phyloP scores from a whole-genome alignment of 2,329 filamentous ascomycete genomes.

The Neopestalotiopsis clavispora region DNA sequence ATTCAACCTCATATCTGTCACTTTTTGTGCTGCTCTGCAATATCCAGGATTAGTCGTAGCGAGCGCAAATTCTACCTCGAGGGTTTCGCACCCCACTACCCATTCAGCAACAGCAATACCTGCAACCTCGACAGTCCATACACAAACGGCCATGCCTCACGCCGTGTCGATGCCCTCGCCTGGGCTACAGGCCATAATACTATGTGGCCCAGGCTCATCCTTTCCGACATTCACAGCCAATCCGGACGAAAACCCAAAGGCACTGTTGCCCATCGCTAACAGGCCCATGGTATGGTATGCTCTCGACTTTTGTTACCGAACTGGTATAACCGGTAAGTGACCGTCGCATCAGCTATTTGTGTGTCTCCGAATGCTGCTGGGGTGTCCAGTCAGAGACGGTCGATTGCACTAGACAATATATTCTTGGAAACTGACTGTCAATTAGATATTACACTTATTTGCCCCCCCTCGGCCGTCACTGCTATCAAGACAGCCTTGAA shows the following conservation, averaged over 20 bases:
- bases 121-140: conserved; percentile 7
- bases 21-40: background rate
- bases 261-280: conserved; percentile 81
- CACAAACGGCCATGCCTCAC: conserved; percentile 67
- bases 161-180: conserved; percentile 74
- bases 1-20: background rate
- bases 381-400: background rate
- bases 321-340: conserved; percentile 72
- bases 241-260: conserved; percentile 81
- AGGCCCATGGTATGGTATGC: conserved; percentile 91
- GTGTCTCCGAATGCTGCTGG: background rate
- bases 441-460: conserved; percentile 66
- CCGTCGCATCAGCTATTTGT: too few relatives aligned
- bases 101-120: conserved; percentile 8
- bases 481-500: conserved; percentile 74
- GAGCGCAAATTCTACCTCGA: background rate
- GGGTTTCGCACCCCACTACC: background rate
- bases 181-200: conserved; percentile 81
- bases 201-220: conserved; percentile 82
- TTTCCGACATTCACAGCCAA: conserved; percentile 84
- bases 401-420: background rate
- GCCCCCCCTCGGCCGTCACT: conserved; percentile 66
- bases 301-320: conserved; percentile 82
- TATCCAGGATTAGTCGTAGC: background rate
- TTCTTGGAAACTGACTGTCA: background rate